Base-by-base conservation (phyloP, 2,329 filamentous ascomycete genomes). In the Aspergillus sp. region DNA sequence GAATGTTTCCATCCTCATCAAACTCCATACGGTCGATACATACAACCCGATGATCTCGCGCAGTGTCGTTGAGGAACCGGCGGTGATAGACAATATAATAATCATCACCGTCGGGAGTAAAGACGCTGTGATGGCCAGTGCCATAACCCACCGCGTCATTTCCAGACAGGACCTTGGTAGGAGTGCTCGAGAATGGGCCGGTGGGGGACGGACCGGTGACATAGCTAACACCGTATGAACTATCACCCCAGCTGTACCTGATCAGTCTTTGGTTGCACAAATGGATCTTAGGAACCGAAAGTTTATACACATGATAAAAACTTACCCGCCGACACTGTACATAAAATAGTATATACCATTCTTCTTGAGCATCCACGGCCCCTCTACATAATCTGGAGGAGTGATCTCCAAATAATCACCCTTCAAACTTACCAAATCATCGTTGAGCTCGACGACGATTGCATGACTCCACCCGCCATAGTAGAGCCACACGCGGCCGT, bases 11-110 rank as follows among this genome's bases (percentile, higher is more conserved):
- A 34, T 79, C 70, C 1, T 74, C 72, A 61, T 80, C 76, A 63
- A 84, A 83, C 63, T 78, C 74, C 75, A 84, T 80, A 17, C 80
- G 76, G 66, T 84, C 82, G 55, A 83, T 82, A 38, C 80, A 80
- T 3, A 80, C 69, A 17, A 80, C 76, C 3, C 82, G 80, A 67
- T 83, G 79, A 62, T 84, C 81, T 38, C 76, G 77, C 57, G 78
- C 76, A 1, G 74, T 77, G 51, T 82, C 79, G 61, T 78, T 77
- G 3, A 82, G 74, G 7, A 77, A 79, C 1, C 79, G 76, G 1
- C 81, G 81, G 66, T 83, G 82, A 59, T 82, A 82, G 15, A 80
- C 74, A 30, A 82, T 80, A 57, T 81, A 81, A 68, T 78, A 81
- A 17, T 80, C 76, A 19, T 79, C 69, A 0, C 77, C 66, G 50